Base-by-base conservation (phyloP, 768 basidiomycete species). In the Bullera alba region DNA sequence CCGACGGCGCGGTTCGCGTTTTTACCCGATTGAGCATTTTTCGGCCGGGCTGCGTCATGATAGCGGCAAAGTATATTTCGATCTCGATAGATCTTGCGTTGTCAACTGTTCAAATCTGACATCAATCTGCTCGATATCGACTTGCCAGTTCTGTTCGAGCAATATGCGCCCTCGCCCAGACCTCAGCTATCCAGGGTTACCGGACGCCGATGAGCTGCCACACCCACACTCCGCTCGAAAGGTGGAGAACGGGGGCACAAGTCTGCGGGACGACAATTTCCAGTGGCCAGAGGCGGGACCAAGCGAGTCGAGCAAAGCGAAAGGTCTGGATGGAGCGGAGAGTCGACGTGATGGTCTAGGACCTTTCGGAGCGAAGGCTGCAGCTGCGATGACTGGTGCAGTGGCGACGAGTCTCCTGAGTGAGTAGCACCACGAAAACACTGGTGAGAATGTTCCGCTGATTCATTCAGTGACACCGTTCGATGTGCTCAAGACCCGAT, bases 401-500 rank as follows among this genome's bases (percentile, higher is more conserved):
- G 51, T 65, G 34, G 45, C 56, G 22, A 67, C 65, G 19, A 64
- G 59, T 38, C 46, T 72, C 12, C 42, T 70, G 30, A 72, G 70
- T 71, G 47, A 63, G 70, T 62, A 0, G n/a, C 34, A 49, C 4
- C 35, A 14, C 35, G 27, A 19, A 5, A 48, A 10, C 16, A 17
- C 26, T 5, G 36, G 5, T 41, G 19, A 5, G n/a, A 8, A 46
- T 30, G 23, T 22, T 25, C 12, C 16, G 26, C 28, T 42, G 28
- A 27, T 32, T 25, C 23, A 50, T 8, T n/a, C 69, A 97, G 93
- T 99, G 95, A 97, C 93, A 2, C 95, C 95, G 2, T 99, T 99
- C 71, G 95, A 99, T 74, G 90, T 99, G 48, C 80, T 97, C 60
- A 97, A 97, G 73, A 97, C 93, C 12, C 82, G 95, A 25, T 76